phyloP scores from a whole-genome alignment of 140 eudicot genomes.

The Senecio squalidus region DNA sequence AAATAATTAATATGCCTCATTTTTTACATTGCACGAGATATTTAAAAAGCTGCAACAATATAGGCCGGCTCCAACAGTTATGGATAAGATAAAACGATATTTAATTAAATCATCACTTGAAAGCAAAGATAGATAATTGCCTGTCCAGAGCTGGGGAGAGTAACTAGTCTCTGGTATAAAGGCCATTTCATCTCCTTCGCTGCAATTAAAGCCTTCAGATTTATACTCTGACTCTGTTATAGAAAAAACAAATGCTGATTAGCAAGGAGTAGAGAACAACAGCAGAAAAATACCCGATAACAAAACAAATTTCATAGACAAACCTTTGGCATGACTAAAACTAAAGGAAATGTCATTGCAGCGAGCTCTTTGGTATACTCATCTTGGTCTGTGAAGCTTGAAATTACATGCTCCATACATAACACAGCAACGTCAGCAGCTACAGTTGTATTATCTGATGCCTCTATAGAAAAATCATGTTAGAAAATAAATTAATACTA shows the following conservation, averaged over 20 bases:
- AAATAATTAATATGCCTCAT: background rate
- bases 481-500: slow-evolving; percentile 6
- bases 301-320: background rate
- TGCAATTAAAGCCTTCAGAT: slow-evolving; percentile 58
- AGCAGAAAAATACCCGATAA: slow-evolving; percentile 8
- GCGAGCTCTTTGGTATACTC: slow-evolving; percentile 46
- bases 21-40: background rate
- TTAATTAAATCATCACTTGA: background rate
- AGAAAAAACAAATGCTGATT: slow-evolving; percentile 14
- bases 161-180: slow-evolving; percentile 45
- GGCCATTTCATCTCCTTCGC: slow-evolving; percentile 70
- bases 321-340: slow-evolving; percentile 74
- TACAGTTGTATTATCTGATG: slow-evolving; percentile 33
- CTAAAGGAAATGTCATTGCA: slow-evolving; percentile 52
- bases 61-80: background rate
- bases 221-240: slow-evolving; percentile 53
- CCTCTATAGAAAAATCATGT: slow-evolving; percentile 35
- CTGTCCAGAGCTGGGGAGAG: slow-evolving; percentile 41
- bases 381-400: slow-evolving; percentile 37
- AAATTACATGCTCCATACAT: slow-evolving; percentile 54
- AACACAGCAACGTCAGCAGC: slow-evolving; percentile 45
- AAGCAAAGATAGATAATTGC: slow-evolving; percentile 21
- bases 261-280: background rate
- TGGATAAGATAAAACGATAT: background rate
- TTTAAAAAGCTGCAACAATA: background rate